Conservation (phyloP, 2,329 filamentous ascomycete species). For the Colletotrichum australisinense region DNA sequence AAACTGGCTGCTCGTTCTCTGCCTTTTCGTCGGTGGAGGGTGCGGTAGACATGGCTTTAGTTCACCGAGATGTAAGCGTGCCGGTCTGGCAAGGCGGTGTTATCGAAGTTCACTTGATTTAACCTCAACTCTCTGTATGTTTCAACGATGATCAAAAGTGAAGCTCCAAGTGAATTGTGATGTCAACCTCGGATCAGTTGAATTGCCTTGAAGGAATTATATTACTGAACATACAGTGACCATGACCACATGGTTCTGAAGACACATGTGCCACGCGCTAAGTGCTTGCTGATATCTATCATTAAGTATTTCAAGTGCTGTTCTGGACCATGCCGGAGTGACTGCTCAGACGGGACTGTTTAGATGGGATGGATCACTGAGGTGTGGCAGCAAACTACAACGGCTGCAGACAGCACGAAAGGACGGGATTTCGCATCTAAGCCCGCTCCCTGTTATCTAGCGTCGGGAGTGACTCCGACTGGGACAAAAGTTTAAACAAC, state of each 20-base stretch:
- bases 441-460: background rate
- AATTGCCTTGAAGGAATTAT: background rate
- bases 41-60: background rate
- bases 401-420: no score
- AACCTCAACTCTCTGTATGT: background rate
- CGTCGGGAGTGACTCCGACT: background rate
- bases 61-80: background rate
- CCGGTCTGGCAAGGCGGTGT: background rate
- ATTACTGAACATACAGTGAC: background rate
- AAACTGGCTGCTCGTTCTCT: background rate
- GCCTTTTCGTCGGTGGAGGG: background rate
- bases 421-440: background rate
- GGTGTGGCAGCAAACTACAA: background rate
- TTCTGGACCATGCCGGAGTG: background rate
- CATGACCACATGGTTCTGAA: background rate
- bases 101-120: background rate
- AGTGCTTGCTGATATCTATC: background rate
- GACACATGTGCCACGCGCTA: background rate
- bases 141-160: background rate
- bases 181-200: background rate
- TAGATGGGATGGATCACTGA: background rate
- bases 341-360: background rate
- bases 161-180: background rate
- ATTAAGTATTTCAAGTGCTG: background rate
- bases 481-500: background rate